Percentiles rank a stretch among this genome's conserved stretches.
These are phyloP conservation scores for Wakefieldia striispora DNA, from an alignment of 768 basidiomycete genomes.

Conservation along the genomic window DNA sequence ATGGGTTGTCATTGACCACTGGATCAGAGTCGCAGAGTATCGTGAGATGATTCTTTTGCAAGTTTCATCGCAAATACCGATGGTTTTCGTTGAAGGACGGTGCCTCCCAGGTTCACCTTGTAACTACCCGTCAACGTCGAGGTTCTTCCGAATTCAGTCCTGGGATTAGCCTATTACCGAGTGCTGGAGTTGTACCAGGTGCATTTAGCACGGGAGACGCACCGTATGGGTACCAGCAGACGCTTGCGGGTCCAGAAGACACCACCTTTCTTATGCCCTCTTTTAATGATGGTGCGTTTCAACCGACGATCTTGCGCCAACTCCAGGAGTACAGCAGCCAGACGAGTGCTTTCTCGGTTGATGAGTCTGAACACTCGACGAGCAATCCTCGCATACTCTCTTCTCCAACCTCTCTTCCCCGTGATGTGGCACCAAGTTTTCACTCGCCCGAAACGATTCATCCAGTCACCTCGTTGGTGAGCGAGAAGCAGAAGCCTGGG, in stretches of 20 bases:
- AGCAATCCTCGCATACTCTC: neutral
- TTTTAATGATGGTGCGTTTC: neutral
- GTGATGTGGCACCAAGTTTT: neutral
- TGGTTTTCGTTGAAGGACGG: conserved; percentile 17
- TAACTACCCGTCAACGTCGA: neutral
- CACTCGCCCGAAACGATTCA: neutral
- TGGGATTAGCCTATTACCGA: conserved; percentile 19
- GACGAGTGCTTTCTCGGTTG: neutral
- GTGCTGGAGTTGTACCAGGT: neutral
- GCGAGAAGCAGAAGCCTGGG: conserved; percentile 12
- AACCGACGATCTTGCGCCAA: conserved; percentile 11
- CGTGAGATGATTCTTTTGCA: conserved; percentile 24
- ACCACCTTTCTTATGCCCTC: conserved; percentile 7
- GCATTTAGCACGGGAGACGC: neutral
- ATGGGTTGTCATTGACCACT: conserved; percentile 39
- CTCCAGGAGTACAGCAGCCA: conserved; percentile 16
- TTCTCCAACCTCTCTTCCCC: neutral
- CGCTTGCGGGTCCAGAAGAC: conserved; percentile 5
- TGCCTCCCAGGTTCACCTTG: neutral
- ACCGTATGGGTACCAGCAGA: neutral
- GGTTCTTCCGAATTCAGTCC: conserved; percentile 14
- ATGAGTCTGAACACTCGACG: conserved; percentile 1
- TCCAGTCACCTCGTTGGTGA: neutral
- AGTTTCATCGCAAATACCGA: conserved; percentile 8
- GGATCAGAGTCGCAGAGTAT: conserved; percentile 36